These are phyloP conservation scores for Reutealis trisperma DNA, from an alignment of 345 rosid genomes.

Conservation along the genomic window DNA sequence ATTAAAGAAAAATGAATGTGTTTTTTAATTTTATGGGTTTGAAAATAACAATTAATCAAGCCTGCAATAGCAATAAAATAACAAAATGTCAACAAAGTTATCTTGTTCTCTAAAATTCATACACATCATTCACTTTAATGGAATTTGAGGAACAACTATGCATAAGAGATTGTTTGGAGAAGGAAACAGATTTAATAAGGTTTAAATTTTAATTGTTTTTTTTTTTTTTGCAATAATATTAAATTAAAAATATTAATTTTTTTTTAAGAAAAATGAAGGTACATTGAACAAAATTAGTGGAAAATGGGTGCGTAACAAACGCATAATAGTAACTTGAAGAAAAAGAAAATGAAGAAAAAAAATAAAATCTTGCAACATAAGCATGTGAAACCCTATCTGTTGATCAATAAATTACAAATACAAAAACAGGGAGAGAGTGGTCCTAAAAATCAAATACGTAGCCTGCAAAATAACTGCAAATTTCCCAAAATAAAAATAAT, in stretches of 20 bases:
- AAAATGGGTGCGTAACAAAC: not conserved
- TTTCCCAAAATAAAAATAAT: not conserved
- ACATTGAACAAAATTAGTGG: too few species aligned
- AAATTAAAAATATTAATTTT: too few species aligned
- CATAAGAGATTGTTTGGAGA: not conserved
- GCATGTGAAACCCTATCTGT: not conserved
- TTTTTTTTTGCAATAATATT: too few species aligned
- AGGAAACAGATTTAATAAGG: too few species aligned
- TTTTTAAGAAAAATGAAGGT: not conserved
- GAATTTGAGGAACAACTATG: not conserved
- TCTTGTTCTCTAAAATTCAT: not conserved
- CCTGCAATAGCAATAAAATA: not conserved
- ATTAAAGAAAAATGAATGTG: too few species aligned
- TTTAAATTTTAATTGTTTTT: too few species aligned
- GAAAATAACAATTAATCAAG: too few species aligned
- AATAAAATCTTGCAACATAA: not conserved
- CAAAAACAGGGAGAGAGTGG: slow-evolving; percentile 4
- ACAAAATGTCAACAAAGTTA: not conserved
- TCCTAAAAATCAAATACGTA: not conserved
- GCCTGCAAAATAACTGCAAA: too few species aligned
- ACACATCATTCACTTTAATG: not conserved
- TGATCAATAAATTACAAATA: not conserved
- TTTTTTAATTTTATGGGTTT: too few species aligned
- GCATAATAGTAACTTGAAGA: not conserved
- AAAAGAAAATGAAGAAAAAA: not conserved